Evolutionary conservation across 768 basidiomycete species (phyloP), one percentile per base, ranked within the genome.

Genomic region (Termitomyces heimii): DNA sequence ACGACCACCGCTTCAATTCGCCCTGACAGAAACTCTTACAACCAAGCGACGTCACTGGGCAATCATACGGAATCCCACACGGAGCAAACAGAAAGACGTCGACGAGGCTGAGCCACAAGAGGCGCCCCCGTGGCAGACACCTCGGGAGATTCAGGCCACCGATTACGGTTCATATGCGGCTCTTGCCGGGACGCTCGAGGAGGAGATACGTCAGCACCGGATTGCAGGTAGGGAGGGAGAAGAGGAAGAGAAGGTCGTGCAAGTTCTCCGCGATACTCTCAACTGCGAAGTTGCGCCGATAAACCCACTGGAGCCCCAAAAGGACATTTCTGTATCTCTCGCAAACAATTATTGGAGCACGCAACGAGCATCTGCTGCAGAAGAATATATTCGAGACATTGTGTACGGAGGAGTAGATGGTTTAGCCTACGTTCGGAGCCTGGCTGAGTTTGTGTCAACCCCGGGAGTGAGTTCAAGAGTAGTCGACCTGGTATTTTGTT

Each of bases 321-420:
- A 28, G 26, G 55, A 54, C 29, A 14, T 28, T 24, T 26, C 58
- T 26, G 56, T 54, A 40, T 43, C 62, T 28, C 54, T 64, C 28
- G 39, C 62, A 5, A 53, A 66, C 3, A 71, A 67, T 6, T 84
- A 83, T 59, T 88, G 82, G 80, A 77, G 72, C 24, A 66, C 72
- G 13, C 73, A 72, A 49, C 72, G 75, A 5, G 82, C 80, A 13
- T 67, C 68, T n/a, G 76, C 79, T 24, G 87, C 80, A 2, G 85
- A 89, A 69, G 77, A 76, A n/a, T 89, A 86, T 63, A 46, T 92
- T 18, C 71, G 79, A 20, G 86, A 90, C 65, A 66, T 89, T n/a
- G 88, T 92, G 0, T 92, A 91, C 65, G 89, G 90, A 0, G 89
- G 90, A 46, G 76, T 83, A 0, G 88, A 89, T 55, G 89, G 90